Percentiles rank a stretch among this genome's conserved stretches.
phyloP scores from a whole-genome alignment of 257 asterid species.

The Salvia rosmarinus region DNA sequence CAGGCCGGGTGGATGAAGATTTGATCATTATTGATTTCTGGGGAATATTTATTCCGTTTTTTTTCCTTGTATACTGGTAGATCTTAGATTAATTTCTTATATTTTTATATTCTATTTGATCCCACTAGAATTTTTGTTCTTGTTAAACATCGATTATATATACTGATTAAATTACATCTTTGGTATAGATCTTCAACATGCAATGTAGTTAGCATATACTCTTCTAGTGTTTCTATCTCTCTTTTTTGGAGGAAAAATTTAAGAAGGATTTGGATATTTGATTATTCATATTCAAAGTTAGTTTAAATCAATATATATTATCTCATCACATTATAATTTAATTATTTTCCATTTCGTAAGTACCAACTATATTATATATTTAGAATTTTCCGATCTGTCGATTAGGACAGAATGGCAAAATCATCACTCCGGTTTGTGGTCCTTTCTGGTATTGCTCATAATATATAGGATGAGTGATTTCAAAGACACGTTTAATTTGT shows the following conservation, averaged over 20 bases:
- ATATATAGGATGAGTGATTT: too few relatives aligned
- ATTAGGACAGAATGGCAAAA: too few relatives aligned
- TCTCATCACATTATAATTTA: too few relatives aligned
- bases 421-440: too few relatives aligned
- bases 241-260: neutral
- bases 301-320: too few relatives aligned
- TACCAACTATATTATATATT: too few relatives aligned
- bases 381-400: too few relatives aligned
- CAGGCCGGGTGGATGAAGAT: constrained; percentile 50
- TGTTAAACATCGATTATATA: neutral
- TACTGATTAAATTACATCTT: neutral
- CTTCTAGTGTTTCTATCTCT: neutral
- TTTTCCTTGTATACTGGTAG: constrained; percentile 26
- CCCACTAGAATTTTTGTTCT: neutral
- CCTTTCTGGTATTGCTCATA: too few relatives aligned
- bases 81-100: constrained; percentile 17
- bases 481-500: too few relatives aligned
- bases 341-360: too few relatives aligned
- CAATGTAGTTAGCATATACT: neutral
- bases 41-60: neutral
- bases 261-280: neutral
- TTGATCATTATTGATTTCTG: neutral
- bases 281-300: too few relatives aligned
- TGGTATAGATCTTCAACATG: constrained; percentile 15
- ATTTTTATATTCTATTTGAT: neutral